These are phyloP conservation scores for Stagonosporopsis cucurbitacearum DNA, from an alignment of 2,329 filamentous ascomycete genomes.

Conservation along the genomic window DNA sequence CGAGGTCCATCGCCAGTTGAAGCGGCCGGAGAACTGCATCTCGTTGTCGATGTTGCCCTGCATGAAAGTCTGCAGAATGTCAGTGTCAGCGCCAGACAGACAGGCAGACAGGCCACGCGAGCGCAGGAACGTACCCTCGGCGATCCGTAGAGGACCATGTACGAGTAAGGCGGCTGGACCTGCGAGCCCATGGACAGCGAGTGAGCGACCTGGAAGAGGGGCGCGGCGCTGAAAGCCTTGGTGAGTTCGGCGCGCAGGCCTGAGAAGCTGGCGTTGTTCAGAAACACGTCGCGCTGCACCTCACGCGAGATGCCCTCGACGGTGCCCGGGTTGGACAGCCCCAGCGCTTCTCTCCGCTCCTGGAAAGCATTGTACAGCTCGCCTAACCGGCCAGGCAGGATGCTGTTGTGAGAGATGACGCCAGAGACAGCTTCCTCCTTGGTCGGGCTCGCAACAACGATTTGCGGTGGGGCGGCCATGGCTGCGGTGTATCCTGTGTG, in stretches of 20 bases:
- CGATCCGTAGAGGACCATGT: conserved; percentile 91
- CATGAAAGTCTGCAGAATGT: conserved; percentile 75
- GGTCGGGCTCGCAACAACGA: conserved; percentile 43
- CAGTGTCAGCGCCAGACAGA: too few relatives aligned
- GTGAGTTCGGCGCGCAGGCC: conserved; percentile 95
- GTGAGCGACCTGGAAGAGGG: conserved; percentile 96
- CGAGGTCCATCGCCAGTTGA: conserved; percentile 89
- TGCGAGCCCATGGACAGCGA: conserved; percentile 92
- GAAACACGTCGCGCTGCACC: conserved; percentile 93
- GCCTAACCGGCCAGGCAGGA: conserved; percentile 67
- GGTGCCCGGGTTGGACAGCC: conserved; percentile 88
- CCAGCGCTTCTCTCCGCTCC: conserved; percentile 84
- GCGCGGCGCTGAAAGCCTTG: conserved; percentile 92
- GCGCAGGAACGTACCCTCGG: conserved; percentile 71
- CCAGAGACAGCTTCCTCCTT: conserved; percentile 54
- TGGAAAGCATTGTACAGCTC: conserved; percentile 84
- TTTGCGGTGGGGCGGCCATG: conserved; percentile 25
- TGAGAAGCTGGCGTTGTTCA: conserved; percentile 96
- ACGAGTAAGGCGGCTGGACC: conserved; percentile 90
- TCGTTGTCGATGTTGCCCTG: conserved; percentile 97
- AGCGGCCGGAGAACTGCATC: conserved; percentile 81
- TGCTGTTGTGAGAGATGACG: conserved; percentile 78
- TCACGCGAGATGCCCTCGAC: conserved; percentile 89
- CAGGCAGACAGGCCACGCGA: conserved; percentile 6
- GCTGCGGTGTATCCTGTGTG: conserved; percentile 14